Conservation (phyloP, 176 grass and related monocot species). For the Avena sativa region DNA sequence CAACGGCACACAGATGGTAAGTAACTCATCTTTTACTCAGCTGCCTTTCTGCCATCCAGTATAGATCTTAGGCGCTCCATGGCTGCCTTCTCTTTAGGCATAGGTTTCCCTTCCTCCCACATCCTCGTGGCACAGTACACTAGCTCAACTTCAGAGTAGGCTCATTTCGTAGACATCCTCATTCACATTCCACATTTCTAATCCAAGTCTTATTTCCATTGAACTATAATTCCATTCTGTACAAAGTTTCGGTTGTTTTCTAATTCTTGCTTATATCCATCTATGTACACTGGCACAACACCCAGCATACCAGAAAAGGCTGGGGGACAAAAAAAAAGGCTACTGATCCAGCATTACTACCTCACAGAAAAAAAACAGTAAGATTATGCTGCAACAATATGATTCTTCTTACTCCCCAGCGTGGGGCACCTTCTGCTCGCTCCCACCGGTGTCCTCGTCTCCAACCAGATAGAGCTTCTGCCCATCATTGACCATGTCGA, state of each 20-base stretch:
- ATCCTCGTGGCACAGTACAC: background rate
- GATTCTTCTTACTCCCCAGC: background rate
- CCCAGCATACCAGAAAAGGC: conserved; percentile 23
- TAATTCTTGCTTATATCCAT: background rate
- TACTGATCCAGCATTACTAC: background rate
- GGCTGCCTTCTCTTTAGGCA: no score
- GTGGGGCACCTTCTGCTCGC: background rate
- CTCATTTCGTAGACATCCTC: background rate
- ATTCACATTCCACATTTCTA: background rate
- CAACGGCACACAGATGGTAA: no score
- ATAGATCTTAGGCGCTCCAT: no score
- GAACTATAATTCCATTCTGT: background rate
- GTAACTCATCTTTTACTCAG: no score
- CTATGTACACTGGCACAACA: background rate
- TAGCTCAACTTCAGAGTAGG: conserved; percentile 23
- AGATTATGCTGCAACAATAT: background rate
- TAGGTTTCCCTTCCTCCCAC: no score
- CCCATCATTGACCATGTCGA: conserved; percentile 62
- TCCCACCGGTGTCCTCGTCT: conserved; percentile 36
- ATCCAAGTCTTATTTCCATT: background rate
- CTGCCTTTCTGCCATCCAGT: no score
- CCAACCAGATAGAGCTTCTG: conserved; percentile 75
- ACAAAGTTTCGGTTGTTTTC: background rate
- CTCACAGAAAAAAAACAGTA: background rate
- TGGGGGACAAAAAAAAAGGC: background rate